phyloP scores from a whole-genome alignment of 768 basidiomycete genomes.

The Rhodotorula graminis region DNA sequence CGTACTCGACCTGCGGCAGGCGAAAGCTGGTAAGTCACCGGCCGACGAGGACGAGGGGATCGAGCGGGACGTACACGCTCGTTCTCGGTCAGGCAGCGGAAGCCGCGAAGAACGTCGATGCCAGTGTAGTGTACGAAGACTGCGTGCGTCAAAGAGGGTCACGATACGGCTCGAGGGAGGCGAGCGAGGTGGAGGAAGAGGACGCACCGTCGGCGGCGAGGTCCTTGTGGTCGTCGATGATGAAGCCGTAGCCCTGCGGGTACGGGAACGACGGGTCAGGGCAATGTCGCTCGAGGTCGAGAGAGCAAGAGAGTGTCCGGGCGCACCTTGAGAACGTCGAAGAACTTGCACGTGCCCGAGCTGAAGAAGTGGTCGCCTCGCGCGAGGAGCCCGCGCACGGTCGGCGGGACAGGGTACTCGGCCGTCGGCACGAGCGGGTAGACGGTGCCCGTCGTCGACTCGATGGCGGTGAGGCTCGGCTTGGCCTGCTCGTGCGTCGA shows the following conservation, averaged over 20 bases:
- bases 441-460: too few relatives aligned
- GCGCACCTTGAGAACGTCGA: slow-evolving; percentile 6
- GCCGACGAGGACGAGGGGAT: background rate
- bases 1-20: slow-evolving; percentile 5
- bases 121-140: slow-evolving; percentile 13
- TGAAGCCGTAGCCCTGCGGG: slow-evolving; percentile 13
- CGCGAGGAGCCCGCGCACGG: background rate
- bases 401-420: background rate
- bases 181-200: background rate
- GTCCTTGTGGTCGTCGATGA: slow-evolving; percentile 12
- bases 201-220: slow-evolving; percentile 9
- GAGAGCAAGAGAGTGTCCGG: background rate
- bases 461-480: too few relatives aligned
- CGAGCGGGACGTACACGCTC: slow-evolving; percentile 9
- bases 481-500: background rate
- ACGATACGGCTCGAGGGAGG: background rate
- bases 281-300: background rate
- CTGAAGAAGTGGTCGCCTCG: background rate
- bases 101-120: background rate
- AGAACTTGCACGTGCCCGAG: slow-evolving; percentile 9
- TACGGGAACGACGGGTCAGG: background rate
- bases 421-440: too few relatives aligned
- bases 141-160: background rate
- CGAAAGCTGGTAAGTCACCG: background rate
- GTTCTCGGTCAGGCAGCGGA: slow-evolving; percentile 8